Conservation (phyloP, 2,329 filamentous ascomycete species). For the Pyricularia sp. region DNA sequence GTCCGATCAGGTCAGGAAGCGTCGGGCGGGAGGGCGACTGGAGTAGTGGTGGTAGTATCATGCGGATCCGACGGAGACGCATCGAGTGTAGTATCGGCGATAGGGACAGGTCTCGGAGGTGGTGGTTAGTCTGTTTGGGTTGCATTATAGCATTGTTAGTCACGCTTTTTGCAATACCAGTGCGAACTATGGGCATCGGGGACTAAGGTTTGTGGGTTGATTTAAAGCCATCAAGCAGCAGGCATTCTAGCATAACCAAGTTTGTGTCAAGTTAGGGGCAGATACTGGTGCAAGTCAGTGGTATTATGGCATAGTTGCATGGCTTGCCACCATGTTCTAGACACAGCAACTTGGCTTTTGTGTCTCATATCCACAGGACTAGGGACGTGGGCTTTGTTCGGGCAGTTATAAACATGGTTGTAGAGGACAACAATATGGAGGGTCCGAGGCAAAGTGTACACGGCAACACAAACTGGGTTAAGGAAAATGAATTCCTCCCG, state of each 20-base stretch:
- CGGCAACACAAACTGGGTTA: neutral
- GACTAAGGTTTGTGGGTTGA: neutral
- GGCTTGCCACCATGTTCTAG: neutral
- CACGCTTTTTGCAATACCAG: neutral
- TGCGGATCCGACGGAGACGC: constrained; percentile 48
- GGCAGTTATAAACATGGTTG: neutral
- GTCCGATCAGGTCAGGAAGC: constrained; percentile 50
- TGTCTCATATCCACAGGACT: neutral
- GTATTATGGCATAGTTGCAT: neutral
- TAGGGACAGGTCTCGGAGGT: constrained; percentile 51
- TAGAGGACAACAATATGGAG: constrained; percentile 12
- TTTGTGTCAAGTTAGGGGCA: neutral
- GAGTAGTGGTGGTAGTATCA: constrained; percentile 45
- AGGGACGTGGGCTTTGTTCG: neutral
- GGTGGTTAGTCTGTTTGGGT: constrained; percentile 45
- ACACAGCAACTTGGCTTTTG: neutral
- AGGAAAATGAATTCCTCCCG: neutral
- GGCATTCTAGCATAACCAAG: neutral
- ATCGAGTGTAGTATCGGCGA: constrained; percentile 56
- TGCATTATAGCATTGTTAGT: neutral
- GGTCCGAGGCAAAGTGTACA: neutral
- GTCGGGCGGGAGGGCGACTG: constrained; percentile 48
- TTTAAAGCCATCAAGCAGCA: neutral
- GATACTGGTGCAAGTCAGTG: neutral
- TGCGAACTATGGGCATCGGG: neutral